phyloP scores from a whole-genome alignment of 371 early-diverging fungal genomes.

The Lichtheimia ornata region DNA sequence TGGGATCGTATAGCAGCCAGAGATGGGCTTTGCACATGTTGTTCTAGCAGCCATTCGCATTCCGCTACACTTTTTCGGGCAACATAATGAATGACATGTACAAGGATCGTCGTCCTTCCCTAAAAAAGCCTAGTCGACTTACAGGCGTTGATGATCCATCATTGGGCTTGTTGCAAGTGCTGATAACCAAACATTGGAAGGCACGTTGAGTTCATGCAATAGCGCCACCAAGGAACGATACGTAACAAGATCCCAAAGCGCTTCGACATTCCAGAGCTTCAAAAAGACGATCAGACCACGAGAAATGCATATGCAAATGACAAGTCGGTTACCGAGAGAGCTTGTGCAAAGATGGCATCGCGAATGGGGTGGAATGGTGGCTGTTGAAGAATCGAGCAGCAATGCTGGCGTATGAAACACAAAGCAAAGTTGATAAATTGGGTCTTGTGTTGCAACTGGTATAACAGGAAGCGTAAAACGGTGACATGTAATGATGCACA shows the following conservation, averaged over 20 bases:
- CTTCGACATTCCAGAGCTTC: slow-evolving; percentile 19
- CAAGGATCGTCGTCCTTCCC: too few relatives aligned
- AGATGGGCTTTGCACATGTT: slow-evolving; percentile 9
- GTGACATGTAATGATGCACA: slow-evolving; percentile 1
- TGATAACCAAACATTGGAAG: slow-evolving; percentile 13
- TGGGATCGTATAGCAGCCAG: slow-evolving; percentile 11
- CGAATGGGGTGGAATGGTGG: slow-evolving; percentile 2
- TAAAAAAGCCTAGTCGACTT: neutral
- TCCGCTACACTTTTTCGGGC: slow-evolving; percentile 1
- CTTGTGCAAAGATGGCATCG: slow-evolving; percentile 11
- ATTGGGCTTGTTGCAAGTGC: slow-evolving; percentile 5
- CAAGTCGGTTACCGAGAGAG: slow-evolving; percentile 14
- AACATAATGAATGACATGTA: neutral
- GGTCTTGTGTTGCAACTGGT: slow-evolving; percentile 8
- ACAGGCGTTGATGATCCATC: slow-evolving; percentile 10
- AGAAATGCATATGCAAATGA: neutral
- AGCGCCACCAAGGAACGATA: slow-evolving; percentile 17
- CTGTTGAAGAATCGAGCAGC: slow-evolving; percentile 3
- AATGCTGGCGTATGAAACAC: slow-evolving; percentile 9
- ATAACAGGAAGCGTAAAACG: neutral
- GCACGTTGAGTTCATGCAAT: slow-evolving; percentile 18
- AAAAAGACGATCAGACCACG: neutral
- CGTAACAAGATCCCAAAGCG: slow-evolving; percentile 16
- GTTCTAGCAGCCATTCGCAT: slow-evolving; percentile 15
- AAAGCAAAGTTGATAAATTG: slow-evolving; percentile 7